Conservation (phyloP, 495 filamentous ascomycete genomes). For the Aspergillus egyptiacus region DNA sequence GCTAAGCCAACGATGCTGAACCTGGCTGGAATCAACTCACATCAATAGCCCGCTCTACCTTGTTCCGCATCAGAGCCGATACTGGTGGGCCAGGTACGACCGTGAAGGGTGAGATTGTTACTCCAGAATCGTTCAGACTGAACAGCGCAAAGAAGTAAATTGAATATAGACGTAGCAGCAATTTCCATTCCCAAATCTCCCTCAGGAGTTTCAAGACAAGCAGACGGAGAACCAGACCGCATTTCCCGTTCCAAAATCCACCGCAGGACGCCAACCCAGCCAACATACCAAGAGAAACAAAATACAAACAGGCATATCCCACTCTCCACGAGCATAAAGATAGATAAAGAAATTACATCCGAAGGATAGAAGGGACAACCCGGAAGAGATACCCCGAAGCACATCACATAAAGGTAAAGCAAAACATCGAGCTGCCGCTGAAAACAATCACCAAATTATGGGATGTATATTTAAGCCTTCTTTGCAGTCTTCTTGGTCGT, state of each 20-base stretch:
- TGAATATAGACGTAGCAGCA: neutral
- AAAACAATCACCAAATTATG: conserved; percentile 12
- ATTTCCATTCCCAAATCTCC: conserved; percentile 15
- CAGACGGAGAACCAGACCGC: conserved; percentile 18
- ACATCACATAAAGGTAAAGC: conserved; percentile 25
- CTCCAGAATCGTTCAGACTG: too few relatives aligned
- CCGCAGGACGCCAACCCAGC: conserved; percentile 40
- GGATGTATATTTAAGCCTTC: conserved; percentile 21
- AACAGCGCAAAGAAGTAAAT: neutral
- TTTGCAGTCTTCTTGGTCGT: conserved; percentile 60
- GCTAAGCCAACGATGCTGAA: too few relatives aligned
- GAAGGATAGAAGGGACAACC: conserved; percentile 23
- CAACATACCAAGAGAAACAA: conserved; percentile 26
- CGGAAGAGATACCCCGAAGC: conserved; percentile 25
- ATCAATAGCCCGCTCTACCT: too few relatives aligned
- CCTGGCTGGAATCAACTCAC: too few relatives aligned
- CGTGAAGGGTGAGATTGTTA: neutral
- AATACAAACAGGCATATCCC: conserved; percentile 30
- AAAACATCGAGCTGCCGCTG: conserved; percentile 19
- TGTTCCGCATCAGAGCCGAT: too few relatives aligned
- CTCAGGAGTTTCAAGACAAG: conserved; percentile 15
- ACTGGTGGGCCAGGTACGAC: neutral
- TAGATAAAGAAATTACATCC: conserved; percentile 26
- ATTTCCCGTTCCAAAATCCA: conserved; percentile 37
- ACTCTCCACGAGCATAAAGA: conserved; percentile 11